Conservation (phyloP, 495 filamentous ascomycete species). For the Lophium mytilinum region DNA sequence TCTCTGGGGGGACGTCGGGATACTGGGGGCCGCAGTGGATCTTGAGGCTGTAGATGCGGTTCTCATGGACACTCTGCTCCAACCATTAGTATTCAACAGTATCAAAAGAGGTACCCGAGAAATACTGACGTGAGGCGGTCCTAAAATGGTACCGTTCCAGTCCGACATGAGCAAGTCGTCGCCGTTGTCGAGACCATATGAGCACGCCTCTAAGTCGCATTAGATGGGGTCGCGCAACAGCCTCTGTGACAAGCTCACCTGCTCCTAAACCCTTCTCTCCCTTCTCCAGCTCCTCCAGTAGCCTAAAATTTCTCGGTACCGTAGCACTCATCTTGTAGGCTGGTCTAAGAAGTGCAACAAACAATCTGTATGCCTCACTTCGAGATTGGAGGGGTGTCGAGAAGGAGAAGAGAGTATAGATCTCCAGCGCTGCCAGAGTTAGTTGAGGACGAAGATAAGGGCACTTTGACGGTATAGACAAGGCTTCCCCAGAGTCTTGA, state of each 20-base stretch:
- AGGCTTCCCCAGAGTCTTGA: too few species aligned
- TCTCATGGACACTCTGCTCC: conserved; percentile 83
- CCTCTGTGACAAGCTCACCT: conserved; percentile 44
- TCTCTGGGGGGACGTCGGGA: conserved; percentile 76
- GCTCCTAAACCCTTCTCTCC: conserved; percentile 95
- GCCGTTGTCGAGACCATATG: conserved; percentile 88
- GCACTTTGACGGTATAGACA: too few species aligned
- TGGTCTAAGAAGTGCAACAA: background rate
- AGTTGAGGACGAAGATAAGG: too few species aligned
- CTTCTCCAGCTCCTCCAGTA: conserved; percentile 97
- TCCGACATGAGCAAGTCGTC: conserved; percentile 96
- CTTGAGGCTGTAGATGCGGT: conserved; percentile 95
- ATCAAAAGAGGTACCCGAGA: background rate
- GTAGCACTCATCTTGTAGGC: conserved; percentile 61
- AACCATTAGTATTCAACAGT: too few species aligned
- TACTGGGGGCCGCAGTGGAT: conserved; percentile 92
- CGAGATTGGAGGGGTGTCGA: too few species aligned
- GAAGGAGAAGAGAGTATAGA: too few species aligned
- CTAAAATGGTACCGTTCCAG: conserved; percentile 97
- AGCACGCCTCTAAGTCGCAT: conserved; percentile 69
- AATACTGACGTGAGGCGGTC: conserved; percentile 80
- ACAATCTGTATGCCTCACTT: too few species aligned
- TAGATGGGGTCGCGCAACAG: background rate
- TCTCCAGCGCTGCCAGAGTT: too few species aligned
- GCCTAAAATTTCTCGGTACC: conserved; percentile 87